phyloP scores from a whole-genome alignment of 1,284 basidiomycete genomes.

The Sphagnurus paluster region DNA sequence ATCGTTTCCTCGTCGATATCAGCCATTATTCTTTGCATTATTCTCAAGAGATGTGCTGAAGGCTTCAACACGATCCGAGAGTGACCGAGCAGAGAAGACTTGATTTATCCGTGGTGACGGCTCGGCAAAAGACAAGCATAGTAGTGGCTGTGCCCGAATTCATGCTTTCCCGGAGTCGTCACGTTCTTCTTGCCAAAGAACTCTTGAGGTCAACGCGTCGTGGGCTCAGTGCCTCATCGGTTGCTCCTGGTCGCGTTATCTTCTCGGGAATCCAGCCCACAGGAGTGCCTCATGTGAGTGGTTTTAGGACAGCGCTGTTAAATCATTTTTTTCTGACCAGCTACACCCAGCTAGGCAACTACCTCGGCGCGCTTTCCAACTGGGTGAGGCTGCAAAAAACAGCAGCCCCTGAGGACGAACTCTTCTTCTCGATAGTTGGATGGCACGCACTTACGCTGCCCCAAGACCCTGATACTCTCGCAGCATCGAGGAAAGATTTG shows the following conservation, averaged over 20 bases:
- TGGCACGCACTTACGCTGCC: slow-evolving; percentile 93
- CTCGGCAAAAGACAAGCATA: no score
- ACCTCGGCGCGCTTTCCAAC: slow-evolving; percentile 86
- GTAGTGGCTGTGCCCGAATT: slow-evolving; percentile 32
- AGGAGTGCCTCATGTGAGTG: slow-evolving; percentile 81
- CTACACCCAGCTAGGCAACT: slow-evolving; percentile 80
- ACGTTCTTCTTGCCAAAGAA: not conserved
- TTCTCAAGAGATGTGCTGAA: no score
- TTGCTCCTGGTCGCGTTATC: slow-evolving; percentile 40
- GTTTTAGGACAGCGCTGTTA: slow-evolving; percentile 1
- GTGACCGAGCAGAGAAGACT: not conserved
- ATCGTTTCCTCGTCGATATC: slow-evolving; percentile 16
- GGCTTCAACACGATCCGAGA: no score
- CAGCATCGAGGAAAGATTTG: slow-evolving; percentile 71
- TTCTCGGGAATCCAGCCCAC: slow-evolving; percentile 87
- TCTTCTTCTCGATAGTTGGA: slow-evolving; percentile 89
- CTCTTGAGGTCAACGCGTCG: slow-evolving; percentile 12
- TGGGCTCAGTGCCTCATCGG: slow-evolving; percentile 8
- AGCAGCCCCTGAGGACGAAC: slow-evolving; percentile 56
- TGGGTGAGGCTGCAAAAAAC: slow-evolving; percentile 82
- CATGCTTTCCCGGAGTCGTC: slow-evolving; percentile 12
- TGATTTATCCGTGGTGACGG: no score
- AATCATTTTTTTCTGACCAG: slow-evolving; percentile 12
- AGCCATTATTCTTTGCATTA: slow-evolving; percentile 12
- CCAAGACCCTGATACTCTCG: slow-evolving; percentile 71